phyloP scores from a whole-genome alignment of 1,284 basidiomycete genomes.

The Puccinia hordei region DNA sequence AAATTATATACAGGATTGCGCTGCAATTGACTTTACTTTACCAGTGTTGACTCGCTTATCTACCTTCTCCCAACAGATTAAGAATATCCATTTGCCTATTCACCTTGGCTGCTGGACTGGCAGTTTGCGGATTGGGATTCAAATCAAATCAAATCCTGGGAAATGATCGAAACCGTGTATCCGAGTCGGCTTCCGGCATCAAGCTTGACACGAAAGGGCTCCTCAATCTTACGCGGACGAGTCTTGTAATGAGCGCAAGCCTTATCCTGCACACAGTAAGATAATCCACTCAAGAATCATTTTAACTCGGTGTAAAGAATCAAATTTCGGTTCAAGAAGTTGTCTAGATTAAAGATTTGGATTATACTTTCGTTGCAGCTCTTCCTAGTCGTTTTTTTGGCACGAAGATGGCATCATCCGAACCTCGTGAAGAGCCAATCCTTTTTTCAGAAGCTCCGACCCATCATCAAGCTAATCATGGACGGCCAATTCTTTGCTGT shows the following conservation, averaged over 20 bases:
- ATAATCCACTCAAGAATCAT: background rate
- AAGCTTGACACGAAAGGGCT: background rate
- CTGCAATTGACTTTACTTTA: background rate
- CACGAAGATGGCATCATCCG: slow-evolving; percentile 13
- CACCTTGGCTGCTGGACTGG: background rate
- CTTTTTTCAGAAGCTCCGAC: background rate
- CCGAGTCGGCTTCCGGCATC: background rate
- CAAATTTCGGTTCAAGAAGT: no score
- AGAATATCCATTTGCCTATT: background rate
- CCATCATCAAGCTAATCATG: background rate
- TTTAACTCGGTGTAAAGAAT: no score
- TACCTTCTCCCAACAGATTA: background rate
- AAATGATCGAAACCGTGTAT: slow-evolving; percentile 5
- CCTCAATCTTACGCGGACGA: slow-evolving; percentile 6
- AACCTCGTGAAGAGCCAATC: background rate
- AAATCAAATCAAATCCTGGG: background rate
- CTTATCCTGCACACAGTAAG: background rate
- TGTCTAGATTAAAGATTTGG: background rate
- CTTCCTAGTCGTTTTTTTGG: background rate
- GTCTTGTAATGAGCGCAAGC: background rate
- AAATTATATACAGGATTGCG: background rate
- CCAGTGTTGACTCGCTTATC: background rate
- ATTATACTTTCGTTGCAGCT: background rate
- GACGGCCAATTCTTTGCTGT: background rate
- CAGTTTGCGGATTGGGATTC: background rate